Conservation (phyloP, 1,284 basidiomycete genomes). For the Apiotrichum sp. region DNA sequence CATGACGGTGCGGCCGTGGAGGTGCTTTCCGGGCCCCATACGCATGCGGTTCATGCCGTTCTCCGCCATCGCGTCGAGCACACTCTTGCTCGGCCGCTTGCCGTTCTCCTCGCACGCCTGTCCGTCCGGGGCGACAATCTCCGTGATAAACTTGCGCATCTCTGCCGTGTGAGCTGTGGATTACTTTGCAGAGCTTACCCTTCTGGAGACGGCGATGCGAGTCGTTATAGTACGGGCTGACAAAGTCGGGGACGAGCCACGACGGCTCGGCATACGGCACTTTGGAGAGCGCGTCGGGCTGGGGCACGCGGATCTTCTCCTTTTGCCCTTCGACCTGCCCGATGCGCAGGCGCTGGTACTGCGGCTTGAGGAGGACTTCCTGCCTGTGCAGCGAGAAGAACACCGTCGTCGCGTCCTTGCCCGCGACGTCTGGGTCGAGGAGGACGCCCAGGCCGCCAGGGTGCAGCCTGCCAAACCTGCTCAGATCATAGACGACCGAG, state of each 20-base stretch:
- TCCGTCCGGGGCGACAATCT: conserved; percentile 51
- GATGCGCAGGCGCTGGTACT: conserved; percentile 65
- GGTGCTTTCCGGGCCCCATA: conserved; percentile 69
- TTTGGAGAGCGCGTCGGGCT: conserved; percentile 55
- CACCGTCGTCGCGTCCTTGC: conserved; percentile 75
- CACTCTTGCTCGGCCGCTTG: conserved; percentile 54
- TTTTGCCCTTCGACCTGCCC: conserved; percentile 64
- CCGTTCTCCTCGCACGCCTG: conserved; percentile 70
- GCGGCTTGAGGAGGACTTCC: conserved; percentile 68
- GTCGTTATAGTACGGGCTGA: conserved; percentile 78
- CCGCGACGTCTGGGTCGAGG: conserved; percentile 62
- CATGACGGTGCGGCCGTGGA: conserved; percentile 77
- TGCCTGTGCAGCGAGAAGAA: conserved; percentile 78
- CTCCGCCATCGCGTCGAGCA: conserved; percentile 49
- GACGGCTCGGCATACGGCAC: conserved; percentile 83
- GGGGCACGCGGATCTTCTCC: conserved; percentile 53
- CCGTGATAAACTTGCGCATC: conserved; percentile 54
- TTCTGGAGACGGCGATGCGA: conserved; percentile 49
- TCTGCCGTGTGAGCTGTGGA: conserved; percentile 1
- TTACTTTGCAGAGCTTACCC: conserved; percentile 9
- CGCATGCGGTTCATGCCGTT: conserved; percentile 84
- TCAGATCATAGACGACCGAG: conserved; percentile 71
- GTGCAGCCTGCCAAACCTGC: conserved; percentile 69
- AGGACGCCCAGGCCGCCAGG: conserved; percentile 77
- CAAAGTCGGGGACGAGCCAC: conserved; percentile 71